Conservation (phyloP, 2,329 filamentous ascomycete species). For the Tolypocladium ovalisporum region DNA sequence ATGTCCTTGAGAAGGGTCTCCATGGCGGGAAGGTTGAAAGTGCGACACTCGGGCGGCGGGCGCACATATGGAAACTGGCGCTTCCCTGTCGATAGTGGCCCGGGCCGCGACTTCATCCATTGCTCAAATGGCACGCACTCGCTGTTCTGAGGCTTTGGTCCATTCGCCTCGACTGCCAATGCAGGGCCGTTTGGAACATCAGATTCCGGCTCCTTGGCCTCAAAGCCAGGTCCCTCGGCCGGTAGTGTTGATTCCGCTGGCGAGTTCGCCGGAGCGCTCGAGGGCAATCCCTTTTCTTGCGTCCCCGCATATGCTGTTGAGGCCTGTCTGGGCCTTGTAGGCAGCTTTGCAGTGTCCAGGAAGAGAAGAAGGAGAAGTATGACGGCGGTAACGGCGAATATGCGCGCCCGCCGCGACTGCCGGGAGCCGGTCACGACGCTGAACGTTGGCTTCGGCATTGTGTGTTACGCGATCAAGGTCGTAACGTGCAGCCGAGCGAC, state of each 20-base stretch:
- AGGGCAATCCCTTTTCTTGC: not conserved
- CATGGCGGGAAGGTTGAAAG: not conserved
- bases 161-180: not conserved
- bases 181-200: not conserved
- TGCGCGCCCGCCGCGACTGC: not conserved
- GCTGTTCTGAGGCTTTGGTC: not conserved
- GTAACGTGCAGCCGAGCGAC: not conserved
- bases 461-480: not conserved
- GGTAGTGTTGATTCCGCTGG: not conserved
- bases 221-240: not conserved
- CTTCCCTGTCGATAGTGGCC: not conserved
- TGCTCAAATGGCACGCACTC: not conserved
- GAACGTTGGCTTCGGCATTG: not conserved
- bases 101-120: not conserved
- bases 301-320: not conserved
- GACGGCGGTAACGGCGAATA: not conserved
- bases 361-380: not conserved
- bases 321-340: not conserved
- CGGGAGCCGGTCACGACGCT: not conserved
- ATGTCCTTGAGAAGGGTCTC: not conserved
- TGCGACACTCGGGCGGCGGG: not conserved
- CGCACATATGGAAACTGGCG: not conserved
- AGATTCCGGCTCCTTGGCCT: not conserved
- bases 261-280: not conserved
- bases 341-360: not conserved